phyloP scores from a whole-genome alignment of 345 rosid genomes.

The Citrus trifoliata region DNA sequence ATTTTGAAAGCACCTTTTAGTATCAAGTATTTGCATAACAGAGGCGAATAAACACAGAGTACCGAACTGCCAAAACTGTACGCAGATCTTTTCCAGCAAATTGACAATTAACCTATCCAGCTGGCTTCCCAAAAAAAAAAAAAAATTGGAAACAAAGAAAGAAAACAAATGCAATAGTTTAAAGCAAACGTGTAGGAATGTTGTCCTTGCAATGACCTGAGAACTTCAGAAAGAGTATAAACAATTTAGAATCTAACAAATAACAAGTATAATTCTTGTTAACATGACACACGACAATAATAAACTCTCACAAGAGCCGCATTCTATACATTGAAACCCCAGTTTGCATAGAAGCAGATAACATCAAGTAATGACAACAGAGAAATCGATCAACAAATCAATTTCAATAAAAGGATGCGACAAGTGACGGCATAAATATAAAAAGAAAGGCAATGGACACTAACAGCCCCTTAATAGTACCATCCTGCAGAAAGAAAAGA shows the following conservation, averaged over 20 bases:
- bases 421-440: not conserved
- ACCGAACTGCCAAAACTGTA: conserved; percentile 2
- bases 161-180: not conserved
- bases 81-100: not conserved
- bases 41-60: not conserved
- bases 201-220: not conserved
- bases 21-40: conserved; percentile 6
- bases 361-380: not conserved
- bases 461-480: not conserved
- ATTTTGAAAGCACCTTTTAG: conserved; percentile 20
- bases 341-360: not conserved
- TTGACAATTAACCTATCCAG: not conserved
- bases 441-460: not conserved
- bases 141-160: not conserved
- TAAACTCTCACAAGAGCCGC: not conserved
- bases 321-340: not conserved
- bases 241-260: not conserved
- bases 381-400: not conserved
- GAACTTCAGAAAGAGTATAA: not conserved
- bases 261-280: not conserved
- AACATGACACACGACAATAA: not conserved
- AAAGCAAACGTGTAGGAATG: not conserved
- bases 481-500: not conserved
- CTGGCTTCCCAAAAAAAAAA: not conserved
- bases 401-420: not conserved